phyloP scores from a whole-genome alignment of 1,284 basidiomycete genomes.

The Wallemia ichthyophaga region DNA sequence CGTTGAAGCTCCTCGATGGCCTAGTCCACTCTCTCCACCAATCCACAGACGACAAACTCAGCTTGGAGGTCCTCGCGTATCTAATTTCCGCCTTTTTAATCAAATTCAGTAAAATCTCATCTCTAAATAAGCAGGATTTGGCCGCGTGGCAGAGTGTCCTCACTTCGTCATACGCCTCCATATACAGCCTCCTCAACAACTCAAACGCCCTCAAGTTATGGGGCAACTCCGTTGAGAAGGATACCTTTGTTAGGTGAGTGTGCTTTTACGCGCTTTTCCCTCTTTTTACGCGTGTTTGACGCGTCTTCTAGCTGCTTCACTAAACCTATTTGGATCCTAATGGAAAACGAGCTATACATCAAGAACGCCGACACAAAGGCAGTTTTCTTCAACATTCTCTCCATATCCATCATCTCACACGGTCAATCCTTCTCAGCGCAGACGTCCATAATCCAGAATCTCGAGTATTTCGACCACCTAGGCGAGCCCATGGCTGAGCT shows the following conservation, averaged over 20 bases:
- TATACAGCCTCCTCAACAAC: background rate
- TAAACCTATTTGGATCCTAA: constrained; percentile 53
- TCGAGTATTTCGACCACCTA: constrained; percentile 84
- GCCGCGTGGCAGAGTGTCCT: background rate
- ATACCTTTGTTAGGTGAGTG: constrained; percentile 32
- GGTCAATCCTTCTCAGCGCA: constrained; percentile 49
- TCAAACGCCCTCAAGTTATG: constrained; percentile 26
- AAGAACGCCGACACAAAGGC: constrained; percentile 39
- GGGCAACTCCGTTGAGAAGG: constrained; percentile 52
- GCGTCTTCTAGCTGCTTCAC: constrained; percentile 35
- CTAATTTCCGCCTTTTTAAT: background rate
- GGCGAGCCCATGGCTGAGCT: constrained; percentile 82
- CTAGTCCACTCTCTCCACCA: background rate
- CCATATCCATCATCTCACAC: constrained; percentile 70
- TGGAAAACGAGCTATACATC: constrained; percentile 65
- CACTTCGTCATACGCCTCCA: background rate
- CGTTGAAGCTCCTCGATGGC: background rate
- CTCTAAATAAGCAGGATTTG: background rate
- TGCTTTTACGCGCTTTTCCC: constrained; percentile 2
- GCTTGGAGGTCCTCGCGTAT: background rate
- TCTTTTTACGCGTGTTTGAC: background rate
- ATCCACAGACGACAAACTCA: background rate
- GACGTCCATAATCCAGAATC: constrained; percentile 62
- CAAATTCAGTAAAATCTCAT: background rate
- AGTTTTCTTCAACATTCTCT: constrained; percentile 62